A percentile compares a stretch with the other conserved stretches of the same genome.
phyloP scores from a whole-genome alignment of 176 grass and related monocot genomes.

The Canna indica region DNA sequence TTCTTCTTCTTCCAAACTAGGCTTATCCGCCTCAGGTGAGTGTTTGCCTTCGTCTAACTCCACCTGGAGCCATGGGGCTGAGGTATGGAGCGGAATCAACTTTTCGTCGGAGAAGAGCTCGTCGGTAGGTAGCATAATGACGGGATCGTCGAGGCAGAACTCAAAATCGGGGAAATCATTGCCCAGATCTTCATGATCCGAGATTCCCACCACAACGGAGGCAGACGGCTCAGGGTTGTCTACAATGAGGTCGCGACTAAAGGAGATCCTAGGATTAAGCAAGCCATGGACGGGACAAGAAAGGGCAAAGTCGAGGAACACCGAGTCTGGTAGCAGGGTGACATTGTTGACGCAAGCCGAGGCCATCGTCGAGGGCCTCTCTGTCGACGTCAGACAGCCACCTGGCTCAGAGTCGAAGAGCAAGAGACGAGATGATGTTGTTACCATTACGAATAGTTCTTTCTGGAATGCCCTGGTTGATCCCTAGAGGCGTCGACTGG shows the following conservation, averaged over 20 bases:
- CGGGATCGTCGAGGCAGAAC: constrained; percentile 53
- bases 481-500: too few relatives aligned
- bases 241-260: constrained; percentile 24
- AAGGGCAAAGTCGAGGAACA: constrained; percentile 19
- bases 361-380: constrained; percentile 39
- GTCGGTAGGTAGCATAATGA: constrained; percentile 71
- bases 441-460: background rate
- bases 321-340: background rate
- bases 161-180: constrained; percentile 61
- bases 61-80: background rate
- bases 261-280: constrained; percentile 46
- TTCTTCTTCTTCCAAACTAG: background rate
- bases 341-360: constrained; percentile 55
- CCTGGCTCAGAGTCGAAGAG: background rate
- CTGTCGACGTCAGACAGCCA: background rate
- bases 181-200: constrained; percentile 18
- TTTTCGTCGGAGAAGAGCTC: constrained; percentile 87
- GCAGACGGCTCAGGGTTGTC: constrained; percentile 3
- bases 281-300: too few relatives aligned
- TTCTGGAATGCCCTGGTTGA: too few relatives aligned
- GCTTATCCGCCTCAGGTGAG: constrained; percentile 14
- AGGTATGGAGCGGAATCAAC: constrained; percentile 57
- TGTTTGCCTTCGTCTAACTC: background rate
- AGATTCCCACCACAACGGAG: background rate
- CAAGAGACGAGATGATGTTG: background rate